A percentile compares a stretch with the other conserved stretches of the same genome.
Conservation (phyloP, 1,139 yeast genomes). For the Taiozyma sp. region DNA sequence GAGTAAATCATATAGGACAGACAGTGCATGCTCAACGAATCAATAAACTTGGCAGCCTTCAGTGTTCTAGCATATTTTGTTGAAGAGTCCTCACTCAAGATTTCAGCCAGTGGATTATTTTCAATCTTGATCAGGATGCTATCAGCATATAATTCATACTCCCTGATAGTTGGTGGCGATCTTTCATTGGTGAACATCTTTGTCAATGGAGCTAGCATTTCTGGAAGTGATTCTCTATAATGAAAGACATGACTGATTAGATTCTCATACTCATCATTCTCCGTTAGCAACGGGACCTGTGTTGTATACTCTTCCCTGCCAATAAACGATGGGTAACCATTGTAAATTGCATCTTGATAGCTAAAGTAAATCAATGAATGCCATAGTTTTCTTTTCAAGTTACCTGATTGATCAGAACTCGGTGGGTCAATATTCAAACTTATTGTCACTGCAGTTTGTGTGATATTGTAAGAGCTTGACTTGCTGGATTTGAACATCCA, state of each 20-base stretch:
- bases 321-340: conserved; percentile 3
- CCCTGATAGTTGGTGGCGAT: not conserved
- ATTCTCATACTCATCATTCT: not conserved
- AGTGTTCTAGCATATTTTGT: conserved; percentile 2
- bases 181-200: not conserved
- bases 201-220: not conserved
- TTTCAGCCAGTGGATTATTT: conserved; percentile 2
- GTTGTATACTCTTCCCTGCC: conserved; percentile 6
- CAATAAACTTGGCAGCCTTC: conserved; percentile 5
- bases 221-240: not conserved
- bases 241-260: not conserved
- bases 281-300: not conserved
- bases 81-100: conserved; percentile 2
- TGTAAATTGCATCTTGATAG: conserved; percentile 3
- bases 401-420: not conserved
- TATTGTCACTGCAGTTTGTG: not conserved
- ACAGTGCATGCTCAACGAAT: conserved; percentile 7
- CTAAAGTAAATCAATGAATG: conserved; percentile 6
- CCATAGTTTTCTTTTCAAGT: conserved; percentile 7
- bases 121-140: not conserved
- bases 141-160: not conserved
- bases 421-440: conserved; percentile 2
- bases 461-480: not conserved
- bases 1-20: conserved; percentile 5
- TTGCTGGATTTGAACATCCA: conserved; percentile 1